phyloP scores from a whole-genome alignment of 2,329 filamentous ascomycete species.

The Aspergillus hiratsukae region DNA sequence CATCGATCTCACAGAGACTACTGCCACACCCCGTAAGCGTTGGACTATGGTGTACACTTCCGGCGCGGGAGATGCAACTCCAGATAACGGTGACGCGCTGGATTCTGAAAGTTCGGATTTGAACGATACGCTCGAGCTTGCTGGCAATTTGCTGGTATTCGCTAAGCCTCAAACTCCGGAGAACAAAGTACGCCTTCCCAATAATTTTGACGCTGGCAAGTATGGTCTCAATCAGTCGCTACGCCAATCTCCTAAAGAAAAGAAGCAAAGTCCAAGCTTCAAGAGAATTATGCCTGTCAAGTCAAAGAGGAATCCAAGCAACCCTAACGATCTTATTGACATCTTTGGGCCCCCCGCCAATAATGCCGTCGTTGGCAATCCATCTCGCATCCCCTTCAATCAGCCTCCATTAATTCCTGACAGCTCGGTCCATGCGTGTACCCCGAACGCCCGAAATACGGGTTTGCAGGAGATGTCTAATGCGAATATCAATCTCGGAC shows the following conservation, averaged over 20 bases:
- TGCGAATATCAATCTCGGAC: background rate
- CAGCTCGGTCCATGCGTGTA: background rate
- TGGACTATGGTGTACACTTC: constrained; percentile 18
- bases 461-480: background rate
- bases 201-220: constrained; percentile 14
- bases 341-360: constrained; percentile 5
- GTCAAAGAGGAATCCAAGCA: background rate
- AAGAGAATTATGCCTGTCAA: background rate
- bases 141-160: background rate
- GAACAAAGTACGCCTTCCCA: constrained; percentile 1
- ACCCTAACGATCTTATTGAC: constrained; percentile 11
- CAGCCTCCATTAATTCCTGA: constrained; percentile 18
- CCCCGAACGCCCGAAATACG: background rate
- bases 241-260: background rate
- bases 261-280: background rate
- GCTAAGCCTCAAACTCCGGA: background rate
- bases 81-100: background rate
- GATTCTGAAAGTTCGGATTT: background rate
- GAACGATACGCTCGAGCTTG: constrained; percentile 1
- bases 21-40: constrained; percentile 7
- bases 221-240: constrained; percentile 10
- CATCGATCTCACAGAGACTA: constrained; percentile 3
- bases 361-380: background rate
- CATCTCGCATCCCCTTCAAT: constrained; percentile 9
- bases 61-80: background rate